Evolutionary conservation across 306 rosid genomes (phyloP).

Genomic region (Rosa multiflora): DNA sequence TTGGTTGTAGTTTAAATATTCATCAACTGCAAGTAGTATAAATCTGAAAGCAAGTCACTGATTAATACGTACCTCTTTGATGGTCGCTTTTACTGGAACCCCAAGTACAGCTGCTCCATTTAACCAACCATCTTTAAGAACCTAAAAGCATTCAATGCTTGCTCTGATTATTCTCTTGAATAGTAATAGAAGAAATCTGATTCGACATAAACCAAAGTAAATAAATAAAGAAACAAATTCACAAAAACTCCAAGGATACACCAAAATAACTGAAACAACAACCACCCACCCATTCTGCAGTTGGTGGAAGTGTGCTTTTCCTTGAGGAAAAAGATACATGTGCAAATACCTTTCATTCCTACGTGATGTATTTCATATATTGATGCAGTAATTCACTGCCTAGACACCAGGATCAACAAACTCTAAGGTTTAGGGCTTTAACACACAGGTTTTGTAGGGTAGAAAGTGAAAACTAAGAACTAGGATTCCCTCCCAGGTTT

Average conservation of each 20-base stretch:
- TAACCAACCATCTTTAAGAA: conserved; percentile 74
- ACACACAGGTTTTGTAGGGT: too few species aligned
- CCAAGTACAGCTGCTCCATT: conserved; percentile 96
- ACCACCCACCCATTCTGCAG: not conserved
- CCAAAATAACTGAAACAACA: not conserved
- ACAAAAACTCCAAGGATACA: not conserved
- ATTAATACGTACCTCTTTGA: conserved; percentile 73
- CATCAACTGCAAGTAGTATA: not conserved
- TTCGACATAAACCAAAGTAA: not conserved
- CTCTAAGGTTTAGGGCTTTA: too few species aligned
- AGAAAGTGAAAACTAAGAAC: too few species aligned
- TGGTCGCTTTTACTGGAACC: conserved; percentile 92
- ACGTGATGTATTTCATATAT: not conserved
- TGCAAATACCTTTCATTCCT: not conserved
- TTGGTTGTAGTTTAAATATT: not conserved
- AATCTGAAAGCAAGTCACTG: not conserved
- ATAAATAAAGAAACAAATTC: not conserved
- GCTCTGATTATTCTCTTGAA: conserved; percentile 21
- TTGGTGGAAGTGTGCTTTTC: not conserved
- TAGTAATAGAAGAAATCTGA: not conserved
- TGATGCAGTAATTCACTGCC: not conserved
- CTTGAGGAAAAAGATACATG: not conserved
- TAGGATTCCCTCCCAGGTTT: too few species aligned
- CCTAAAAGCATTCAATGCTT: conserved; percentile 48
- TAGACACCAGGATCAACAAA: too few species aligned